Evolutionary conservation across 1,284 basidiomycete species (phyloP).

Genomic region (Erythrobasidium hasegawianum): DNA sequence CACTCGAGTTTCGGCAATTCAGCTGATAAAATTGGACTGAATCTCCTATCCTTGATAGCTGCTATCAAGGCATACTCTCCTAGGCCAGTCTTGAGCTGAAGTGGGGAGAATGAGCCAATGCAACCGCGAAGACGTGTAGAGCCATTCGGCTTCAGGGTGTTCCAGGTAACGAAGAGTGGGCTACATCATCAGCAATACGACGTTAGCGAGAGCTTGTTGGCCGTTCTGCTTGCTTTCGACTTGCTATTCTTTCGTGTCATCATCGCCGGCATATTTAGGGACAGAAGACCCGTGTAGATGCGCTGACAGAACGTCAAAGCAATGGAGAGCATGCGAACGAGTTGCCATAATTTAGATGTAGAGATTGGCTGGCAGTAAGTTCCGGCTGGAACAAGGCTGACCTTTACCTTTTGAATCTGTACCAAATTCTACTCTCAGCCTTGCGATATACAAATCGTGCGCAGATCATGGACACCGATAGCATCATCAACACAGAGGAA

Average conservation of each 20-base stretch:
- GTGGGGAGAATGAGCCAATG: conserved; percentile 86
- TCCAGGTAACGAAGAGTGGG: conserved; percentile 97
- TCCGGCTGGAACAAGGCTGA: too few relatives aligned
- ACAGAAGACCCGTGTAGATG: conserved; percentile 43
- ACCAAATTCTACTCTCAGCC: too few relatives aligned
- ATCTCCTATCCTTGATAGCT: conserved; percentile 55
- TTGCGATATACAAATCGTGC: background rate
- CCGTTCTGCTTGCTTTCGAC: conserved; percentile 11
- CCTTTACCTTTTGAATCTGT: too few relatives aligned
- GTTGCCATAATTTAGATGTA: background rate
- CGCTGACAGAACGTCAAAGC: conserved; percentile 53
- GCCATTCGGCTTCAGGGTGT: conserved; percentile 56
- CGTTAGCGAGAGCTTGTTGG: background rate
- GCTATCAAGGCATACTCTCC: conserved; percentile 86
- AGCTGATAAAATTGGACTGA: conserved; percentile 63
- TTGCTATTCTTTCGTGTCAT: conserved; percentile 38
- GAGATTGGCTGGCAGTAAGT: too few relatives aligned
- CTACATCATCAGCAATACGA: conserved; percentile 51
- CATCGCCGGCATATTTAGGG: conserved; percentile 43
- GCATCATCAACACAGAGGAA: conserved; percentile 31
- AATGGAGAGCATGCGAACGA: conserved; percentile 43
- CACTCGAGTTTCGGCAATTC: conserved; percentile 81
- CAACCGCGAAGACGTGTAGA: conserved; percentile 73
- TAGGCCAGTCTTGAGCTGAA: conserved; percentile 70
- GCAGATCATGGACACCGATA: conserved; percentile 27